Evolutionary conservation across 208 protist species (phyloP).

Genomic region (Crithidia fasciculata): DNA sequence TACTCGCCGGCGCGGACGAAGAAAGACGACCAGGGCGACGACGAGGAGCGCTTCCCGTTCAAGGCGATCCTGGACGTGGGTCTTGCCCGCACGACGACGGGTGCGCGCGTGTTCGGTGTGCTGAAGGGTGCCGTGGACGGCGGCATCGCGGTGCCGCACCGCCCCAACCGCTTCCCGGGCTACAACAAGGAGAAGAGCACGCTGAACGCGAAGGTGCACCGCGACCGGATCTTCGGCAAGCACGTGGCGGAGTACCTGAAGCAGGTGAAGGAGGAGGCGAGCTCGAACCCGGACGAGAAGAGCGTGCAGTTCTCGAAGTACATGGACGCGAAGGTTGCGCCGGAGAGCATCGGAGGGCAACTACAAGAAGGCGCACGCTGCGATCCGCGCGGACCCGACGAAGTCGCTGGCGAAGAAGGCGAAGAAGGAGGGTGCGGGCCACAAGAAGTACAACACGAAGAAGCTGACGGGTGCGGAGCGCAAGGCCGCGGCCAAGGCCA

Average conservation of each 20-base stretch:
- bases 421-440: constrained; percentile 42
- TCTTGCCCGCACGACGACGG: constrained; percentile 97
- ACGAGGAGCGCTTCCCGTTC: constrained; percentile 95
- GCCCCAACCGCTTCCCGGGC: constrained; percentile 95
- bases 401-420: constrained; percentile 71
- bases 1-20: constrained; percentile 81
- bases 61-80: constrained; percentile 97
- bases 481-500: constrained; percentile 67
- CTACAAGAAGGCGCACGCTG: constrained; percentile 94
- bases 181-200: constrained; percentile 92
- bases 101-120: constrained; percentile 94
- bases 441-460: constrained; percentile 61
- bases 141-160: constrained; percentile 98
- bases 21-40: constrained; percentile 83
- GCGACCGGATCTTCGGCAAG: constrained; percentile 96
- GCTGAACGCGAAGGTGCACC: constrained; percentile 92
- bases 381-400: constrained; percentile 94
- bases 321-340: constrained; percentile 92
- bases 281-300: constrained; percentile 82
- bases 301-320: constrained; percentile 97
- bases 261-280: constrained; percentile 94
- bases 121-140: constrained; percentile 98
- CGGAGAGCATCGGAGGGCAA: constrained; percentile 95
- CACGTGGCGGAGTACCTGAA: constrained; percentile 99
- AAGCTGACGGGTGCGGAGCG: constrained; percentile 58